Evolutionary conservation across 805 yeast genomes (phyloP).

Genomic region (Danielia oregonensis): DNA sequence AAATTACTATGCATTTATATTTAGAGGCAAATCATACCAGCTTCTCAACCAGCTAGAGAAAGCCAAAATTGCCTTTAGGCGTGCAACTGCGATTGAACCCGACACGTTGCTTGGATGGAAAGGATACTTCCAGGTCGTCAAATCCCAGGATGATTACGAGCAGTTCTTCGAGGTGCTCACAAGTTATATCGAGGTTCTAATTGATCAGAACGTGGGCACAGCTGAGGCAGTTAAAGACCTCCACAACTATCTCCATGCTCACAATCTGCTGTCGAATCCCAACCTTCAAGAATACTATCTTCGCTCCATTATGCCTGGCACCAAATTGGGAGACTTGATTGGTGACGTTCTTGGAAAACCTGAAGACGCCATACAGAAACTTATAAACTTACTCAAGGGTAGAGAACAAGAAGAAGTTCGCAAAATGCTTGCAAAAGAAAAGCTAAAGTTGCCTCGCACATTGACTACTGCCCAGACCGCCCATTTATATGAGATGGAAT

Average conservation of each 20-base stretch:
- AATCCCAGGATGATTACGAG: constrained; percentile 32
- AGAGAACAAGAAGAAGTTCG: constrained; percentile 42
- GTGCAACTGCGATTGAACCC: constrained; percentile 49
- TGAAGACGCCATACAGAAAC: constrained; percentile 40
- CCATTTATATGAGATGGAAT: constrained; percentile 35
- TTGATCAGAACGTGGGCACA: constrained; percentile 41
- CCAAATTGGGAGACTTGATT: constrained; percentile 49
- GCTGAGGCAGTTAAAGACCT: constrained; percentile 49
- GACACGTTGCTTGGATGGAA: constrained; percentile 71
- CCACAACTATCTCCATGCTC: constrained; percentile 39
- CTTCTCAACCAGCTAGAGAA: constrained; percentile 32
- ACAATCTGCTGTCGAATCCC: constrained; percentile 23
- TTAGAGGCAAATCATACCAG: constrained; percentile 68
- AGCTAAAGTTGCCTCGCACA: constrained; percentile 45
- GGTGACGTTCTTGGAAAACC: constrained; percentile 45
- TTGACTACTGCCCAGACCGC: constrained; percentile 39
- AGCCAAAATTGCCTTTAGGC: constrained; percentile 43
- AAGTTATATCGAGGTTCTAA: constrained; percentile 39
- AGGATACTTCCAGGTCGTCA: constrained; percentile 57
- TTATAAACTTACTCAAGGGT: constrained; percentile 36
- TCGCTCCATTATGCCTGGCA: constrained; percentile 52
- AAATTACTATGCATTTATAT: constrained; percentile 64
- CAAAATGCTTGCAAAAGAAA: constrained; percentile 41
- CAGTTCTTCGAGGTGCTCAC: constrained; percentile 47
- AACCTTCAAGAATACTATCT: constrained; percentile 46